These are phyloP conservation scores for Serendipita sp. DNA, from an alignment of 768 basidiomycete genomes.

Conservation along the genomic window DNA sequence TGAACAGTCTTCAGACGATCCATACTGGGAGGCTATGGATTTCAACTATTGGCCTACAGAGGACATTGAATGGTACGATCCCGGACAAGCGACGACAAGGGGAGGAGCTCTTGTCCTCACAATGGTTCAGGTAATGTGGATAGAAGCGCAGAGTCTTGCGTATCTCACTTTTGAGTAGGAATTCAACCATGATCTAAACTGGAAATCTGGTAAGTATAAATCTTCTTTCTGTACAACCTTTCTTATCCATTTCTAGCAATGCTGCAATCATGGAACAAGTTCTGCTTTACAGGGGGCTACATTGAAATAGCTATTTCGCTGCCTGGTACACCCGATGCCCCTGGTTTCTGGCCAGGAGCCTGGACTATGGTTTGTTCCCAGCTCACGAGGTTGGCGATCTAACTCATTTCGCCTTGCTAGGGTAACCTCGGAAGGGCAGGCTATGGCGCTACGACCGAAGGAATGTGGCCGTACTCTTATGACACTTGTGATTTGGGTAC, in stretches of 20 bases:
- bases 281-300: slow-evolving; percentile 17
- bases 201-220: not conserved
- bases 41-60: slow-evolving; percentile 22
- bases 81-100: slow-evolving; percentile 10
- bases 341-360: slow-evolving; percentile 15
- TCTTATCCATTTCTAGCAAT: slow-evolving; percentile 12
- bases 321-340: slow-evolving; percentile 12
- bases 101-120: slow-evolving; percentile 11
- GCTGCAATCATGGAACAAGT: slow-evolving; percentile 16
- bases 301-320: slow-evolving; percentile 12
- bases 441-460: slow-evolving; percentile 11
- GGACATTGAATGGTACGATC: slow-evolving; percentile 15
- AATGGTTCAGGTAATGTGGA: slow-evolving; percentile 8
- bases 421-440: slow-evolving; percentile 16
- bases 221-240: not conserved
- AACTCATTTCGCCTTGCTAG: not conserved
- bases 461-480: slow-evolving; percentile 7
- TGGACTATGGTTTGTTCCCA: slow-evolving; percentile 12
- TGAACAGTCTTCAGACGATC: slow-evolving; percentile 20
- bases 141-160: not conserved
- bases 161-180: not conserved
- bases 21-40: slow-evolving; percentile 30
- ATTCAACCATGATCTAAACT: slow-evolving; percentile 10
- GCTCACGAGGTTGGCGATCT: not conserved
- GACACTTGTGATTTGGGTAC: slow-evolving; percentile 72